Percentiles rank a stretch among this genome's conserved stretches.
These are phyloP conservation scores for Lactarius vividus DNA, from an alignment of 768 basidiomycete genomes.

Conservation along the genomic window DNA sequence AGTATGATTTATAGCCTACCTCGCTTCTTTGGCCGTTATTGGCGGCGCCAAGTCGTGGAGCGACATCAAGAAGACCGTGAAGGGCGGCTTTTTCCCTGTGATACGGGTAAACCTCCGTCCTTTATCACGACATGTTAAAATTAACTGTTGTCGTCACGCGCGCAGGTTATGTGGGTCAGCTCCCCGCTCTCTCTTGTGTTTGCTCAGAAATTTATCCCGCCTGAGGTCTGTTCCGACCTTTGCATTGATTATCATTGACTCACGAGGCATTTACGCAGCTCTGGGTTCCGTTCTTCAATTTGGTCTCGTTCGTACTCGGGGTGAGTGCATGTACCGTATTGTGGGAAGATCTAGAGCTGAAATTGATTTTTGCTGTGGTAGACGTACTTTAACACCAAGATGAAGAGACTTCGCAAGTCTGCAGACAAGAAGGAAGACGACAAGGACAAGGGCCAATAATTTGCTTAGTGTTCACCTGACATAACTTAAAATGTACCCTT, in stretches of 20 bases:
- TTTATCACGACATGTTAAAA: background rate
- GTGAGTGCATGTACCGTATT: slow-evolving; percentile 42
- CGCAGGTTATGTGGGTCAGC: slow-evolving; percentile 74
- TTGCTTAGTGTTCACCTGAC: background rate
- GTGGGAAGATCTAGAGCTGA: slow-evolving; percentile 7
- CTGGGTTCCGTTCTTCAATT: slow-evolving; percentile 88
- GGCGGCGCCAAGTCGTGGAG: slow-evolving; percentile 69
- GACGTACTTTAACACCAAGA: slow-evolving; percentile 73
- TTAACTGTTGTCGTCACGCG: slow-evolving; percentile 1
- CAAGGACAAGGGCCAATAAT: slow-evolving; percentile 28
- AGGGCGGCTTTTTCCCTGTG: slow-evolving; percentile 69
- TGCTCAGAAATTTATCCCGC: slow-evolving; percentile 77
- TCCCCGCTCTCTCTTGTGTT: slow-evolving; percentile 71
- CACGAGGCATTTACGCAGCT: slow-evolving; percentile 42
- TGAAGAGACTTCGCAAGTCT: slow-evolving; percentile 51
- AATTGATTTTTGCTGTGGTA: background rate
- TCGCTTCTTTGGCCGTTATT: slow-evolving; percentile 81
- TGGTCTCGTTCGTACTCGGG: slow-evolving; percentile 71
- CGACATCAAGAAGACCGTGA: slow-evolving; percentile 65
- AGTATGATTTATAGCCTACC: slow-evolving; percentile 48
- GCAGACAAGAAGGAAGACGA: slow-evolving; percentile 48
- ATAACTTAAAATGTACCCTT: background rate
- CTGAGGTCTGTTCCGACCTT: slow-evolving; percentile 50
- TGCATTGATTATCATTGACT: background rate
- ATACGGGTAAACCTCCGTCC: slow-evolving; percentile 52